phyloP scores from a whole-genome alignment of 176 grass and related monocot species.

The Phyllostachys edulis region DNA sequence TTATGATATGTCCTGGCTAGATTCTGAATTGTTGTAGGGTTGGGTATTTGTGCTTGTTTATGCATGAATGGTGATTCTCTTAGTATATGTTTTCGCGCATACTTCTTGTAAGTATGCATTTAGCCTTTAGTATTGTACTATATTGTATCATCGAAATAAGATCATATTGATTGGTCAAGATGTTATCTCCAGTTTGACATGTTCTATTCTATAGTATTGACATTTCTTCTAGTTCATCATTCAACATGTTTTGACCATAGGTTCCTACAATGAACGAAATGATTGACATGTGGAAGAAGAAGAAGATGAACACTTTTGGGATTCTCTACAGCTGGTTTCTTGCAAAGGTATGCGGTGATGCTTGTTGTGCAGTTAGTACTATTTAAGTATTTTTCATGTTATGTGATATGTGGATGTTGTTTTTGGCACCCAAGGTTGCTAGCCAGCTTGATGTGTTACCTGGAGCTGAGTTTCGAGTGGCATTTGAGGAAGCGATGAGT shows the following conservation, averaged over 20 bases:
- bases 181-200: background rate
- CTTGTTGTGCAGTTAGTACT: conserved; percentile 7
- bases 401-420: background rate
- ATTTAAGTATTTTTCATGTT: conserved; percentile 26
- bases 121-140: background rate
- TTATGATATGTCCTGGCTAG: background rate
- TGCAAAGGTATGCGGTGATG: conserved; percentile 59
- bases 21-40: background rate
- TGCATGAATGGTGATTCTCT: background rate
- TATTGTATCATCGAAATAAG: background rate
- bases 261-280: conserved; percentile 92
- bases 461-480: conserved; percentile 87
- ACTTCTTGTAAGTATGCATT: background rate
- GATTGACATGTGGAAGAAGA: conserved; percentile 97
- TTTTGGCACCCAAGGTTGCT: conserved; percentile 64
- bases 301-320: conserved; percentile 89
- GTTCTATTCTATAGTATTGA: background rate
- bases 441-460: conserved; percentile 84
- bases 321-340: conserved; percentile 99
- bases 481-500: conserved; percentile 87
- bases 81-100: background rate
- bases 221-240: background rate
- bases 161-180: background rate
- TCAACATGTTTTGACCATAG: conserved; percentile 34
- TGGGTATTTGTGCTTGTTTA: background rate